Conservation (phyloP, 2,329 filamentous ascomycete genomes). For the Dryadomyces quercivorus region DNA sequence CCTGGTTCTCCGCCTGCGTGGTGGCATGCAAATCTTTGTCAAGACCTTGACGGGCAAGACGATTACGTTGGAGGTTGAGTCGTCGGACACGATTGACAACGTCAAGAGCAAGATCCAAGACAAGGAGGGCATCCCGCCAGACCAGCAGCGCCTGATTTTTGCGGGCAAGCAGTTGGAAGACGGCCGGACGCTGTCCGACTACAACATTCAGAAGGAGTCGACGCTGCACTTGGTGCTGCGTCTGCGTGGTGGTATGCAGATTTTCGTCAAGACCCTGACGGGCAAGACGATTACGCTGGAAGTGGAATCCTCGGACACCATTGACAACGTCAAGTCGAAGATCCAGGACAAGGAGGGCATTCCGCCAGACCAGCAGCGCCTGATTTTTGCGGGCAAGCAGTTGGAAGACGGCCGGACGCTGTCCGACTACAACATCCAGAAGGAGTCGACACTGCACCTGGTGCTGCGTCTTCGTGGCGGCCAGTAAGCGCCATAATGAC, state of each 20-base stretch:
- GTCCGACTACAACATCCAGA: conserved; percentile 86
- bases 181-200: conserved; percentile 70
- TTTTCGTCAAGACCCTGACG: no score
- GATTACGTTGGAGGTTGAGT: conserved; percentile 56
- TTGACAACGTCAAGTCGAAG: no score
- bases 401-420: conserved; percentile 65
- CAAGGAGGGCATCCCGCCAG: conserved; percentile 60
- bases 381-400: no score
- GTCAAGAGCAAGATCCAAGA: conserved; percentile 62
- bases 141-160: conserved; percentile 60
- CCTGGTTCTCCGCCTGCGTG: conserved; percentile 67
- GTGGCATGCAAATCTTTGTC: conserved; percentile 68
- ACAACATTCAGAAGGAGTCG: conserved; percentile 76
- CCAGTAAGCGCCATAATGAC: conserved; percentile 23
- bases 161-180: conserved; percentile 63
- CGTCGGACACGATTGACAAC: conserved; percentile 58
- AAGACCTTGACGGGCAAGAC: conserved; percentile 61
- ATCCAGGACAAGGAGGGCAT: no score
- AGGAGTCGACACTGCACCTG: conserved; percentile 60
- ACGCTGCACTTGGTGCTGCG: conserved; percentile 60
- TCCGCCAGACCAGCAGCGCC: no score
- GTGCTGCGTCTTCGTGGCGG: conserved; percentile 61
- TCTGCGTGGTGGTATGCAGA: no score
- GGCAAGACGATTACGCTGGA: no score
- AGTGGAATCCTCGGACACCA: no score